These are phyloP conservation scores for Aspergillus arachidicola DNA, from an alignment of 2,329 filamentous ascomycete species.

Conservation along the genomic window DNA sequence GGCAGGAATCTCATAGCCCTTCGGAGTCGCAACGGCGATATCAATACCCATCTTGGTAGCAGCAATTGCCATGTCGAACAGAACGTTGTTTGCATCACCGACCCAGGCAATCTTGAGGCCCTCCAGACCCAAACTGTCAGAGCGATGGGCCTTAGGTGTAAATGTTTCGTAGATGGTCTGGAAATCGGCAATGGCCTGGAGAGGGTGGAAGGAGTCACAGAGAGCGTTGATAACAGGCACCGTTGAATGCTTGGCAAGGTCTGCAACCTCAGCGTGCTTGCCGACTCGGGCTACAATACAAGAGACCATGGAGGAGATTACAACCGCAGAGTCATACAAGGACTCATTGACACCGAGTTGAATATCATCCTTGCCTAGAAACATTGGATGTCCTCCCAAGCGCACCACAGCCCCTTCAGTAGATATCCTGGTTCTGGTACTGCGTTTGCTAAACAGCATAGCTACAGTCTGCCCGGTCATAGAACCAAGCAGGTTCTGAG, in stretches of 20 bases:
- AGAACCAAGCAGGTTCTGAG: conserved; percentile 60
- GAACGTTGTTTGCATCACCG: conserved; percentile 94
- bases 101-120: conserved; percentile 94
- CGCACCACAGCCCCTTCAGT: conserved; percentile 88
- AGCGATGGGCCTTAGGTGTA: conserved; percentile 47
- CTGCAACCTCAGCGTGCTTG: conserved; percentile 72
- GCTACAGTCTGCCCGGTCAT: conserved; percentile 81
- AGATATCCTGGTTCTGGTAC: conserved; percentile 88
- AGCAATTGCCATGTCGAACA: conserved; percentile 88
- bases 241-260: conserved; percentile 69
- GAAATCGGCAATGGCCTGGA: conserved; percentile 93
- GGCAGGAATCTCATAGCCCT: conserved; percentile 78
- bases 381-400: conserved; percentile 94
- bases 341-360: conserved; percentile 94
- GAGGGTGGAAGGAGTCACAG: conserved; percentile 87
- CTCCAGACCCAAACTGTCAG: conserved; percentile 66
- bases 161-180: conserved; percentile 85
- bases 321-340: conserved; percentile 85
- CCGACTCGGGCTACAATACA: conserved; percentile 80
- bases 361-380: conserved; percentile 92
- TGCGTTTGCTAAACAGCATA: conserved; percentile 96
- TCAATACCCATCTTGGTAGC: conserved; percentile 86
- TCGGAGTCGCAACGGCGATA: conserved; percentile 82
- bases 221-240: conserved; percentile 87
- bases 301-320: conserved; percentile 92